phyloP scores from a whole-genome alignment of 1,139 yeast genomes.

The Pichia sp. region DNA sequence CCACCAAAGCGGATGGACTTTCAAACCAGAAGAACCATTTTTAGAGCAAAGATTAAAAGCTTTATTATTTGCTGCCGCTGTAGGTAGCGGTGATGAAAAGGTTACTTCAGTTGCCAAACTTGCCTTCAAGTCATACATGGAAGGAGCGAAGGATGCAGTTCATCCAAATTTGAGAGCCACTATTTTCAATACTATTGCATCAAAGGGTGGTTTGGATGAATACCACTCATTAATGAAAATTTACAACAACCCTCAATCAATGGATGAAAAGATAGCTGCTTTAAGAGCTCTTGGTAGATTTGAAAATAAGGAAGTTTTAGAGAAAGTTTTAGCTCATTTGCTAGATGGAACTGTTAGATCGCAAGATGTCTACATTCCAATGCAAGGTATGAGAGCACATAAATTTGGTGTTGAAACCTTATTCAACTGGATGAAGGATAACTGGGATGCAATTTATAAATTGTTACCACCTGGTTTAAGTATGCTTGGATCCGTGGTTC shows the following conservation, averaged over 20 bases:
- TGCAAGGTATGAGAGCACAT: constrained; percentile 61
- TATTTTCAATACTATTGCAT: constrained; percentile 62
- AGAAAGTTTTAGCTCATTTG: constrained; percentile 51
- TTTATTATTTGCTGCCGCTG: constrained; percentile 63
- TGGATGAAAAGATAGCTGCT: constrained; percentile 73
- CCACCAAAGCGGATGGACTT: constrained; percentile 61
- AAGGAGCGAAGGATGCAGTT: constrained; percentile 63
- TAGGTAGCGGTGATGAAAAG: constrained; percentile 46
- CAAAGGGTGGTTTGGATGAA: constrained; percentile 47
- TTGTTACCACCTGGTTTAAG: constrained; percentile 76
- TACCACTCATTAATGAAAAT: constrained; percentile 58
- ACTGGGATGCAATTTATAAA: constrained; percentile 62
- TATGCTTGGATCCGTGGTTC: constrained; percentile 68
- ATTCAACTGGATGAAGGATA: constrained; percentile 71
- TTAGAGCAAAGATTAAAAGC: constrained; percentile 72
- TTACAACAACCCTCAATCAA: constrained; percentile 56
- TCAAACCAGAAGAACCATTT: constrained; percentile 54
- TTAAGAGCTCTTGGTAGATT: constrained; percentile 70
- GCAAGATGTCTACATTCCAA: constrained; percentile 77
- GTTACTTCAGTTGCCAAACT: constrained; percentile 46
- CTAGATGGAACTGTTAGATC: constrained; percentile 65
- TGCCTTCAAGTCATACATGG: constrained; percentile 46
- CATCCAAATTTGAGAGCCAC: constrained; percentile 75
- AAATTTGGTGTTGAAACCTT: constrained; percentile 54
- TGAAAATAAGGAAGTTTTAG: constrained; percentile 46